Evolutionary conservation across 2,329 filamentous ascomycete genomes (phyloP).

Genomic region (Cladophialophora exuberans): DNA sequence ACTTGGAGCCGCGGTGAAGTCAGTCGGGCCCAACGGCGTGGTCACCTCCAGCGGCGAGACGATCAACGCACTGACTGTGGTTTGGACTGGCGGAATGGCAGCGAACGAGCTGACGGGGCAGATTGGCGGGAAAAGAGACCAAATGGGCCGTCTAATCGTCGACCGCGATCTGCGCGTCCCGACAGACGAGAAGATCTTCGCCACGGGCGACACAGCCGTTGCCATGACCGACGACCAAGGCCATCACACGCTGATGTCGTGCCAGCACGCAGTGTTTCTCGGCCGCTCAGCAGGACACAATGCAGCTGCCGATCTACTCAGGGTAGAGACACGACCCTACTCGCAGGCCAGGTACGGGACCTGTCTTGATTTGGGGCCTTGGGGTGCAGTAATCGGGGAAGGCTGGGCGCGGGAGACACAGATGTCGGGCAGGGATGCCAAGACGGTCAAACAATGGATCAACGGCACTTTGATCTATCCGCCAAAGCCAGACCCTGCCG

Average conservation of each 20-base stretch:
- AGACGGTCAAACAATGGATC: slow-evolving; percentile 40
- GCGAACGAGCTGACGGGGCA: slow-evolving; percentile 41
- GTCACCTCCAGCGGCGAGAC: slow-evolving; percentile 37
- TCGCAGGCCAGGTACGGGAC: slow-evolving; percentile 38
- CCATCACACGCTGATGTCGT: slow-evolving; percentile 43
- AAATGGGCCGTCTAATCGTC: slow-evolving; percentile 37
- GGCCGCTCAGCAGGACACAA: slow-evolving; percentile 43
- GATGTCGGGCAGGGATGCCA: slow-evolving; percentile 37
- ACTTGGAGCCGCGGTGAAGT: slow-evolving; percentile 35
- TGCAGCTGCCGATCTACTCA: slow-evolving; percentile 41
- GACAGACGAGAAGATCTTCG: slow-evolving; percentile 35
- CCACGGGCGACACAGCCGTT: slow-evolving; percentile 41
- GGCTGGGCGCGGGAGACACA: slow-evolving; percentile 41
- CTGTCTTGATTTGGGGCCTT: slow-evolving; percentile 44
- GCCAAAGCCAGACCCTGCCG: slow-evolving; percentile 29
- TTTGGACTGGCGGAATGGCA: slow-evolving; percentile 45
- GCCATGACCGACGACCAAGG: slow-evolving; percentile 32
- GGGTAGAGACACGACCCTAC: slow-evolving; percentile 34
- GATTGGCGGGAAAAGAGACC: slow-evolving; percentile 38
- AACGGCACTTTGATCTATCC: slow-evolving; percentile 43
- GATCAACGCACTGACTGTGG: slow-evolving; percentile 39
- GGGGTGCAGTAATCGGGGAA: slow-evolving; percentile 36
- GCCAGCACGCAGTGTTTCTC: slow-evolving; percentile 44
- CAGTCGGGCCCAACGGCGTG: slow-evolving; percentile 35
- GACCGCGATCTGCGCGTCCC: slow-evolving; percentile 37